phyloP scores from a whole-genome alignment of 495 filamentous ascomycete genomes.

The Terfezia claveryi region DNA sequence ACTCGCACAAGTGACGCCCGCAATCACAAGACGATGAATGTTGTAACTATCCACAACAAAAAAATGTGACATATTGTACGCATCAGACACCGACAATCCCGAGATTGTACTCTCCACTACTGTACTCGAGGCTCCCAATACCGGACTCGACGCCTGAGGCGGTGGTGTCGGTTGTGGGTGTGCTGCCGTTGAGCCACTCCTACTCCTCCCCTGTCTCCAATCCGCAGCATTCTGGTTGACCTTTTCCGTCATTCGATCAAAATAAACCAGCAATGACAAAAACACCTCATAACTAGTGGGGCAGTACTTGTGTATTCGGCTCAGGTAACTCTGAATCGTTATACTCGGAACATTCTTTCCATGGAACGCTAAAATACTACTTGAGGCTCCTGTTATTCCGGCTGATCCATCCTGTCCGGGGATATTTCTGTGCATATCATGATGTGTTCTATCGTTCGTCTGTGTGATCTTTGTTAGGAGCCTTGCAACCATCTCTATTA shows the following conservation, averaged over 20 bases:
- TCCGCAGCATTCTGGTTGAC: constrained; percentile 41
- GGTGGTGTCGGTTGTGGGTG: background rate
- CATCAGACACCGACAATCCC: constrained; percentile 23
- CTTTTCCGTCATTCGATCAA: constrained; percentile 94
- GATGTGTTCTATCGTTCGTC: constrained; percentile 86
- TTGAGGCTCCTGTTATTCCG: constrained; percentile 49
- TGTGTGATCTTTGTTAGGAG: constrained; percentile 94
- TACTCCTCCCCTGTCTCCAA: constrained; percentile 8
- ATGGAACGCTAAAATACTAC: constrained; percentile 92
- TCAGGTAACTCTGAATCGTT: constrained; percentile 87
- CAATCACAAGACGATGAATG: constrained; percentile 92
- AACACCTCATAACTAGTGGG: constrained; percentile 98
- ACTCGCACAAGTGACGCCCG: constrained; percentile 92
- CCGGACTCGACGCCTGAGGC: constrained; percentile 4
- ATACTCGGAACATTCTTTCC: constrained; percentile 97
- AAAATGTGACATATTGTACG: constrained; percentile 48
- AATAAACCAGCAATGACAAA: constrained; percentile 83
- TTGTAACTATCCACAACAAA: constrained; percentile 99
- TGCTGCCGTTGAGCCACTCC: background rate
- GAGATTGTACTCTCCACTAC: constrained; percentile 14
- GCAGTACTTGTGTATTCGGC: constrained; percentile 95
- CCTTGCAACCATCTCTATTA: constrained; percentile 99
- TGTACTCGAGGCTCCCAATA: constrained; percentile 4
- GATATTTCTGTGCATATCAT: constrained; percentile 50
- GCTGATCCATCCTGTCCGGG: constrained; percentile 33